Base-by-base conservation (phyloP, 352 stramenopile genomes). In the Phytophthora ohioensis region DNA sequence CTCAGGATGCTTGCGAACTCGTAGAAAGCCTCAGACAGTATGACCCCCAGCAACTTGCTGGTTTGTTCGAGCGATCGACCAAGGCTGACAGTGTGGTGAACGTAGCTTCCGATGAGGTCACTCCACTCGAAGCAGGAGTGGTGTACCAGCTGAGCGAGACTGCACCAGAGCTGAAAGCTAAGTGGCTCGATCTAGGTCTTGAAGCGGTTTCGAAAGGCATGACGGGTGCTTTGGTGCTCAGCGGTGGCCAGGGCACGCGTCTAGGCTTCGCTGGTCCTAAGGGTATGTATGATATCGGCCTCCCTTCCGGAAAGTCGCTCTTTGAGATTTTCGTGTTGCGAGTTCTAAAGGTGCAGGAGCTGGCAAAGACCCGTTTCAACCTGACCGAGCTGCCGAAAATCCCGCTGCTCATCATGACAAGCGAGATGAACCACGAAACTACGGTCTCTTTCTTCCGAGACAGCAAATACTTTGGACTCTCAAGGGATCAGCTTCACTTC, bases 401-500 rank as follows among this genome's bases (percentile, higher is more conserved):
- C 15, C 87, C 88, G 39, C 90, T 99, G 42, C 98, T 98, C 66
- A 90, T 99, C 52, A 99, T 99, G 97, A 99, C 97, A 13, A 99
- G 93, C 73, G 87, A 92, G 13, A 90, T 99, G 73, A 99, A 99
- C 75, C 91, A 99, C 73, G 86, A 94, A 13, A 84, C 91, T 27
- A 99, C 97, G 5, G 65, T 90, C 4, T 68, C 67, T 6, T 99
- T 94, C 78, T 99, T 99, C 76, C 67, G 75, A 17, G 49, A 88
- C 1, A 84, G 98, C 59, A 67, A 79, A 10, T 98, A 90, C 72
- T 99, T 99, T 80, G 97, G 96, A 39, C 79, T 99, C 1, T 57
- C 75, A 27, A 67, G 89, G 41, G 64, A 83, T 15, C 85, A 99
- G 67, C 81, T 99, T 9, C 84, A 90, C 42, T 99, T 99, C 79